These are phyloP conservation scores for Xerocomus nothofagi DNA, from an alignment of 1,284 basidiomycete species.

Conservation along the genomic window DNA sequence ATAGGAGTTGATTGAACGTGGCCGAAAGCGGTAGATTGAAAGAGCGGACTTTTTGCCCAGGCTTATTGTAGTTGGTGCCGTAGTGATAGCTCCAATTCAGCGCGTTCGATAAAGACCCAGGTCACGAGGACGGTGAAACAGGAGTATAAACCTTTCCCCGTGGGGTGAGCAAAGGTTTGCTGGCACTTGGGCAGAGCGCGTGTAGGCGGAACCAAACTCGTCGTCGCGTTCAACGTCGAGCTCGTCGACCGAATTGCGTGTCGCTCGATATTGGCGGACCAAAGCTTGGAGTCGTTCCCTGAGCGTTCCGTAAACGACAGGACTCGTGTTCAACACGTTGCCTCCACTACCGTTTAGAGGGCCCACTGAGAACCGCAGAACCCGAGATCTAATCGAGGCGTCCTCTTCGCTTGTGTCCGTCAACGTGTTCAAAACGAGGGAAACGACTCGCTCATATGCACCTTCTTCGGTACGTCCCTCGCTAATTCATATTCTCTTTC, in stretches of 20 bases:
- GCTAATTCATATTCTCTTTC: slow-evolving; percentile 32
- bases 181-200: slow-evolving; percentile 10
- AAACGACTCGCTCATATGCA: slow-evolving; percentile 53
- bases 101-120: neutral
- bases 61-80: slow-evolving; percentile 5
- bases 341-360: slow-evolving; percentile 47
- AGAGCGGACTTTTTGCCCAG: slow-evolving; percentile 8
- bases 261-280: neutral
- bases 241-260: neutral
- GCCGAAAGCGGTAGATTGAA: slow-evolving; percentile 27
- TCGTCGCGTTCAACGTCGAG: slow-evolving; percentile 5
- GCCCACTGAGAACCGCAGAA: slow-evolving; percentile 21
- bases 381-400: slow-evolving; percentile 30
- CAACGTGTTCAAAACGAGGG: slow-evolving; percentile 72
- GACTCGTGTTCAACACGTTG: slow-evolving; percentile 78
- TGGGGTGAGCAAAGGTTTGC: neutral
- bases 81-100: neutral
- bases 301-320: slow-evolving; percentile 31
- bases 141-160: slow-evolving; percentile 1
- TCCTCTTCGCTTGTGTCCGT: slow-evolving; percentile 23
- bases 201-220: slow-evolving; percentile 5
- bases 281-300: too few species aligned
- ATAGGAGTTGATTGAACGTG: slow-evolving; percentile 11
- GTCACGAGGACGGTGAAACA: slow-evolving; percentile 5
- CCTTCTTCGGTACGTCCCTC: slow-evolving; percentile 72